Evolutionary conservation across 805 yeast species (phyloP).

Genomic region (Maudiozyma bulderi): DNA sequence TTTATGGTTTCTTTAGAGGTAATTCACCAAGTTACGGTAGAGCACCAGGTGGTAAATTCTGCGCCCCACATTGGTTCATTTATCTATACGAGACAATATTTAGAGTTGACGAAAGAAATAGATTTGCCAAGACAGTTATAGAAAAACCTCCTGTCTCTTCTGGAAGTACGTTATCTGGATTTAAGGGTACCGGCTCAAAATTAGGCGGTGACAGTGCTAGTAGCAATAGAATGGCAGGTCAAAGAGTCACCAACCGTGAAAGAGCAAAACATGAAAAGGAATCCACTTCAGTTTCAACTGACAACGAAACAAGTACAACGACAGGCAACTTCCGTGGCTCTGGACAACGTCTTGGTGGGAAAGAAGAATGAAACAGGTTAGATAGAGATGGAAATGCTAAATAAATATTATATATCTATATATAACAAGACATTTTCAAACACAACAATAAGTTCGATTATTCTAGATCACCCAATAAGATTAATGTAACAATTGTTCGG

Average conservation of each 20-base stretch:
- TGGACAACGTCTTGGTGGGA: constrained; percentile 2
- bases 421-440: too few relatives aligned
- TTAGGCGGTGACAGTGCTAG: constrained; percentile 1
- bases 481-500: too few relatives aligned
- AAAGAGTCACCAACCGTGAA: neutral
- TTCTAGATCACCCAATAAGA: too few relatives aligned
- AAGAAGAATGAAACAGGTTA: neutral
- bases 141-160: neutral
- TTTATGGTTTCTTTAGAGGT: constrained; percentile 28
- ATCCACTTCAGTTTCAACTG: neutral
- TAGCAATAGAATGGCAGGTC: neutral
- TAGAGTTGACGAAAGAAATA: neutral
- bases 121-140: neutral
- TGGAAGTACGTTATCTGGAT: neutral
- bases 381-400: too few relatives aligned
- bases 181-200: constrained; percentile 2
- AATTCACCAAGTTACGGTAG: constrained; percentile 14
- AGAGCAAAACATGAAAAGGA: neutral
- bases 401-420: too few relatives aligned
- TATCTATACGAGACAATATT: constrained; percentile 2
- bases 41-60: constrained; percentile 18
- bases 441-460: too few relatives aligned
- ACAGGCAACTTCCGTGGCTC: neutral
- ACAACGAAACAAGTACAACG: neutral
- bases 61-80: constrained; percentile 17